These are phyloP conservation scores for Atractiella rhizophila DNA, from an alignment of 768 basidiomycete species.

Conservation along the genomic window DNA sequence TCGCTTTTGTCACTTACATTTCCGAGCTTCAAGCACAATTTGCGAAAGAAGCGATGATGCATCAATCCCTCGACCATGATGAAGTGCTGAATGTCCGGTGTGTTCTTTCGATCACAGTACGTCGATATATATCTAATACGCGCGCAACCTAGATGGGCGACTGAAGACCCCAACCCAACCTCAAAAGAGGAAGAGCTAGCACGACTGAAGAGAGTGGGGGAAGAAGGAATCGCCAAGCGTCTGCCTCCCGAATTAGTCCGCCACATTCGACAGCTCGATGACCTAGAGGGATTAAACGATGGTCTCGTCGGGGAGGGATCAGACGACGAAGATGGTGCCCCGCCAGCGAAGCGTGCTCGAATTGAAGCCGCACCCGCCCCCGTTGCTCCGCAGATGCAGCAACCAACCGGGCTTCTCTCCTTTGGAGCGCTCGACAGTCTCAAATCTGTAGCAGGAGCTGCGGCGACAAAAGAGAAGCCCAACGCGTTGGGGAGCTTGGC, in stretches of 20 bases:
- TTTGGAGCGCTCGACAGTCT: too few species aligned
- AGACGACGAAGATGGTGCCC: too few species aligned
- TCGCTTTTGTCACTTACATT: slow-evolving; percentile 89
- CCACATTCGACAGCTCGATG: slow-evolving; percentile 59
- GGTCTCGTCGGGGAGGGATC: slow-evolving; percentile 13
- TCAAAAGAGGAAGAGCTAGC: slow-evolving; percentile 64
- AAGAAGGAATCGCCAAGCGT: slow-evolving; percentile 51
- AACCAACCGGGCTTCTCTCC: too few species aligned
- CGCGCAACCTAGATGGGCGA: slow-evolving; percentile 59
- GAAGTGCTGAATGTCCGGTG: slow-evolving; percentile 84
- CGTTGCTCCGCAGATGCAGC: too few species aligned
- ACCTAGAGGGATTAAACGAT: slow-evolving; percentile 34
- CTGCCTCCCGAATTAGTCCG: slow-evolving; percentile 76
- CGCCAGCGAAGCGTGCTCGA: too few species aligned
- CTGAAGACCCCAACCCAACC: slow-evolving; percentile 88
- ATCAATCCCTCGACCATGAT: slow-evolving; percentile 87
- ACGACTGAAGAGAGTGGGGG: slow-evolving; percentile 56
- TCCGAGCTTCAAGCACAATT: slow-evolving; percentile 70
- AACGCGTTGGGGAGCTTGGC: too few species aligned
- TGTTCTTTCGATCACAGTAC: slow-evolving; percentile 6
- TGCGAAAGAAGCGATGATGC: slow-evolving; percentile 96
- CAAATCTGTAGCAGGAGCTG: too few species aligned
- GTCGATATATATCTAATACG: not conserved
- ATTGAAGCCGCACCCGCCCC: too few species aligned
- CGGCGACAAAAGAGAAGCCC: too few species aligned